Percentiles rank a stretch among this genome's conserved stretches.
These are phyloP conservation scores for Euphrasia arctica DNA, from an alignment of 305 asterid genomes.

Conservation along the genomic window DNA sequence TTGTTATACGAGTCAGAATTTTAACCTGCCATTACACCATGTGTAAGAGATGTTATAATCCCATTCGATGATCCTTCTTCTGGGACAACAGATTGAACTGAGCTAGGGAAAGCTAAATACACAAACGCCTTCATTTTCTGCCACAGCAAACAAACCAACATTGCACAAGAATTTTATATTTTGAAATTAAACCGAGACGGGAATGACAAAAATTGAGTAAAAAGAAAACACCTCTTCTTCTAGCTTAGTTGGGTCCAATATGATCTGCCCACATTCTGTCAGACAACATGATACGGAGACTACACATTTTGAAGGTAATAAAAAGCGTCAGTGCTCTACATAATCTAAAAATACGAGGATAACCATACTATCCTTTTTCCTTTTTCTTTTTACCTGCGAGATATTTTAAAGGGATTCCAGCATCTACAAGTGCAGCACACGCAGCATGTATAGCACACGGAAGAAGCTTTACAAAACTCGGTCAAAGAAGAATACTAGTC, in stretches of 20 bases:
- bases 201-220: background rate
- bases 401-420: constrained; percentile 86
- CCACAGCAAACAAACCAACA: constrained; percentile 26
- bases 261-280: constrained; percentile 51
- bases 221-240: constrained; percentile 62
- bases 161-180: background rate
- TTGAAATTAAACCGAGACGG: background rate
- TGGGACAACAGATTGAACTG: constrained; percentile 53
- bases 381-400: constrained; percentile 54
- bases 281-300: constrained; percentile 75
- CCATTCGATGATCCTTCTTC: constrained; percentile 55
- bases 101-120: constrained; percentile 69
- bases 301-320: constrained; percentile 32
- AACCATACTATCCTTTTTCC: background rate
- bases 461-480: constrained; percentile 60
- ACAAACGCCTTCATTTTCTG: constrained; percentile 82
- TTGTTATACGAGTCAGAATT: background rate
- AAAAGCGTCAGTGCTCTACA: constrained; percentile 22
- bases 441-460: constrained; percentile 92
- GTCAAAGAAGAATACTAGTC: constrained; percentile 51
- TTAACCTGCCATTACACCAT: constrained; percentile 75
- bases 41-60: constrained; percentile 71
- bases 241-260: constrained; percentile 74
- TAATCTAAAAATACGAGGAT: constrained; percentile 11
- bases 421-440: constrained; percentile 87